Evolutionary conservation across 495 filamentous ascomycete genomes (phyloP), one percentile per base, ranked within the genome.

Genomic region (Penicillium lagena): DNA sequence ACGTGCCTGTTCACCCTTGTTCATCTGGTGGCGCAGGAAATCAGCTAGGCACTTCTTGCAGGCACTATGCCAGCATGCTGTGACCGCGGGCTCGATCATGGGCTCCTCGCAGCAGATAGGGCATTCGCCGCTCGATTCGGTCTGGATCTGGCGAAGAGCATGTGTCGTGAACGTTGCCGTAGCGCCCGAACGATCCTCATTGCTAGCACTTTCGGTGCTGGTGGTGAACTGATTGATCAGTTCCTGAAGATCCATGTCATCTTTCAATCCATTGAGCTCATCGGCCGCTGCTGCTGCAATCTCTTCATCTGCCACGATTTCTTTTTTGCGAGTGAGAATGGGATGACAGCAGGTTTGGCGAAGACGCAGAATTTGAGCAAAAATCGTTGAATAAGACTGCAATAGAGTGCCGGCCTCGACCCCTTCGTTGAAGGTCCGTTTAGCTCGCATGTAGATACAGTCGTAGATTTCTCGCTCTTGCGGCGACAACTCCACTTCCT

Each of bases 261-360:
- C 93, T 10, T 85, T 86, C 1, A 97, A 73, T 0, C 86, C 91
- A 37, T 80, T 88, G 0, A 79, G 76, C 27, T 81, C 79, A 53
- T 96, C 87, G 0, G 85, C 82, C n/a, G 82, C 82, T 2, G 83
- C 82, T 8, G 82, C 85, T 0, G 87, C 90, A 47, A 85, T 84
- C 55, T 90, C 85, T 60, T 97, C 93, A 47, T 97, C 94, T 1
- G 86, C 82, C 2, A 95, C 82, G 17, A 94, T 77, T 4, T 79
- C 78, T 50, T 85, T 86, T 54, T 95, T 90, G 29, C 91, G 81
- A 2, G 90, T 90, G 13, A 98, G 75, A 12, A 87, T 68, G 1
- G 93, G 93, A 63, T 98, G 93, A 51, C 91, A 96, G 62, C 93
- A 98, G 12, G 87, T 87, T 60, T 98, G 93, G 7, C 93, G 82